These are phyloP conservation scores for Sporothrix inflata DNA, from an alignment of 2,329 filamentous ascomycete genomes.

Conservation along the genomic window DNA sequence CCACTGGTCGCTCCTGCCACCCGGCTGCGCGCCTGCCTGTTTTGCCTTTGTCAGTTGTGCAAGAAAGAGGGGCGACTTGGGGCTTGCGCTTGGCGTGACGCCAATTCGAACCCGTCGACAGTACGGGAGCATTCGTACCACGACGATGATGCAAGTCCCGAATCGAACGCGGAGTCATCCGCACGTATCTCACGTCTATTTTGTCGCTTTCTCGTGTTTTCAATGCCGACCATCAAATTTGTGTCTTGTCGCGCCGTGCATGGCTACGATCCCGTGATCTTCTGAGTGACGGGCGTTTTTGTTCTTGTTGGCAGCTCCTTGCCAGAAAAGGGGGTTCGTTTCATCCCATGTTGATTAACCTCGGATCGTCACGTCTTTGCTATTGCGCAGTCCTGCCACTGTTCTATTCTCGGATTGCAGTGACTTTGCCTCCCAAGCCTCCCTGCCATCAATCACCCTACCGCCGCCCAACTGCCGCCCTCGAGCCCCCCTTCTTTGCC, in stretches of 20 bases:
- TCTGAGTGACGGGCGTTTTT: background rate
- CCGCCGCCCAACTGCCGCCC: background rate
- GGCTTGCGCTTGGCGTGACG: background rate
- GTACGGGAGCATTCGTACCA: background rate
- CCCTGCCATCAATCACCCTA: background rate
- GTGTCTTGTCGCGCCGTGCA: background rate
- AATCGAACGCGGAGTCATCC: background rate
- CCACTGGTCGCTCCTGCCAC: slow-evolving; percentile 19
- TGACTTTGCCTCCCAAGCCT: background rate
- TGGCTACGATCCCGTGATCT: background rate
- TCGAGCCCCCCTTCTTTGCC: background rate
- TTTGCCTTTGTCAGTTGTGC: background rate
- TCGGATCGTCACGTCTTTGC: slow-evolving; percentile 6
- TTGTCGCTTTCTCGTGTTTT: background rate
- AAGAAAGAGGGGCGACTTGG: background rate
- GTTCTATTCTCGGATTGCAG: slow-evolving; percentile 6
- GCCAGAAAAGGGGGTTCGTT: slow-evolving; percentile 22
- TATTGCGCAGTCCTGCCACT: background rate
- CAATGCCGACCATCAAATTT: background rate
- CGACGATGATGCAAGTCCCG: background rate
- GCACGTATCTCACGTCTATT: too few relatives aligned
- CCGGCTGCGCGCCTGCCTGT: slow-evolving; percentile 14
- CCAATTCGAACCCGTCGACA: background rate
- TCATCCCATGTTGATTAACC: slow-evolving; percentile 31
- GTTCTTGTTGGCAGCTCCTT: background rate